Percentiles rank a stretch among this genome's conserved stretches.
Evolutionary conservation across 2,329 filamentous ascomycete species (phyloP).

Genomic region (Esteya vermicola): DNA sequence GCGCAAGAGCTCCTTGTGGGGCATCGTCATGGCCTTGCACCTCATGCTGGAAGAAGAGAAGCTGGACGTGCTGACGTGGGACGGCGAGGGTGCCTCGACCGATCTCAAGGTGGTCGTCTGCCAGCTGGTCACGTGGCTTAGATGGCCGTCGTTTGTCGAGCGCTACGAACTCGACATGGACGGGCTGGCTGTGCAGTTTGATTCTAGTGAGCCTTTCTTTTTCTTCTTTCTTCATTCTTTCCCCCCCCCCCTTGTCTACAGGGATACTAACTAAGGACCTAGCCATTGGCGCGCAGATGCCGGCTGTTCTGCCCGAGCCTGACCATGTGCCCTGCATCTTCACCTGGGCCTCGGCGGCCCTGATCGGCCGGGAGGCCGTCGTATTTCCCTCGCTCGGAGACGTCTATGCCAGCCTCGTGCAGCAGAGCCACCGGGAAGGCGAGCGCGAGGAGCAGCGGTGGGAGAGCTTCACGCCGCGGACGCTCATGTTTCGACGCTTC

Average conservation of each 20-base stretch:
- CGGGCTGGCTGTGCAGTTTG: constrained; percentile 22
- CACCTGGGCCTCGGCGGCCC: constrained; percentile 36
- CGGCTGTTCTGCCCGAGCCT: constrained; percentile 15
- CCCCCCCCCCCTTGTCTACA: neutral
- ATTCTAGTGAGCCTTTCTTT: constrained; percentile 26
- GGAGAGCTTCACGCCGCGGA: constrained; percentile 46
- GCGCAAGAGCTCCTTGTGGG: constrained; percentile 46
- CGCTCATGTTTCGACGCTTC: constrained; percentile 53
- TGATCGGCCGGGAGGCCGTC: constrained; percentile 22
- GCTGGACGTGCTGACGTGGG: constrained; percentile 45
- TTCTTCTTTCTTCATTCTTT: no score
- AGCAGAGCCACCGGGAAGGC: constrained; percentile 20
- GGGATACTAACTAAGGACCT: neutral
- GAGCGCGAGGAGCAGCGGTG: constrained; percentile 23
- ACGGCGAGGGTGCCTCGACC: constrained; percentile 26
- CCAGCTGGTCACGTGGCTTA: constrained; percentile 72
- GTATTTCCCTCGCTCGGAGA: constrained; percentile 29
- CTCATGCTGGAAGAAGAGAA: constrained; percentile 83
- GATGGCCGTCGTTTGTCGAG: constrained; percentile 42
- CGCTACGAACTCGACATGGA: constrained; percentile 40
- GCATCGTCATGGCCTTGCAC: constrained; percentile 65
- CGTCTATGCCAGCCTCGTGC: constrained; percentile 26
- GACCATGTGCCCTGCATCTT: constrained; percentile 23
- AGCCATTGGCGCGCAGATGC: neutral
- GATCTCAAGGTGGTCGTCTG: constrained; percentile 60